These are phyloP conservation scores for Boletus subcaerulescens DNA, from an alignment of 768 basidiomycete species.

Conservation along the genomic window DNA sequence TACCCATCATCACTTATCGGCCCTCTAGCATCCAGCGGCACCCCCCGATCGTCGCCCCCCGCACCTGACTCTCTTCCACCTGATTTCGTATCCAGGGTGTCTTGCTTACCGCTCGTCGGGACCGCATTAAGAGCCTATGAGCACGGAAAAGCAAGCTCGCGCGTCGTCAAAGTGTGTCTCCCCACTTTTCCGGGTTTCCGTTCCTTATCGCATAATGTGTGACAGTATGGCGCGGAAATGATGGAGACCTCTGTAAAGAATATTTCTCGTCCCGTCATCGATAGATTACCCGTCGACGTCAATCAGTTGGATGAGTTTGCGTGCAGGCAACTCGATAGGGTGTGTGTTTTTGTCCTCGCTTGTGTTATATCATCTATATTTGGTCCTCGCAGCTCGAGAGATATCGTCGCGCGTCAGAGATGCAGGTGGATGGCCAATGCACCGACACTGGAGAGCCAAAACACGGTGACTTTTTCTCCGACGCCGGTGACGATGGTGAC, in stretches of 20 bases:
- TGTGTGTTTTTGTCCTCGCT: slow-evolving; percentile 33
- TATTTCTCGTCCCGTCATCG: slow-evolving; percentile 78
- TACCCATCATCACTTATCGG: neutral
- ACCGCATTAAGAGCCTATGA: slow-evolving; percentile 74
- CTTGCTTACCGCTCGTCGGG: slow-evolving; percentile 60
- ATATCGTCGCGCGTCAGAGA: slow-evolving; percentile 43
- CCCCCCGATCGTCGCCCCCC: slow-evolving; percentile 13
- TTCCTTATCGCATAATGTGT: slow-evolving; percentile 10
- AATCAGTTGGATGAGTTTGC: slow-evolving; percentile 84
- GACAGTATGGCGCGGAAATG: slow-evolving; percentile 85
- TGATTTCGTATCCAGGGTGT: slow-evolving; percentile 54
- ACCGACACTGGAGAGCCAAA: neutral
- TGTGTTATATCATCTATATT: neutral
- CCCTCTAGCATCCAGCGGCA: slow-evolving; percentile 8
- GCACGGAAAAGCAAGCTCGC: slow-evolving; percentile 76
- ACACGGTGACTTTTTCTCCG: neutral
- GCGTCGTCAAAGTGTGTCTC: slow-evolving; percentile 73
- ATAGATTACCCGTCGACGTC: slow-evolving; percentile 70
- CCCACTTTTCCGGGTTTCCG: neutral
- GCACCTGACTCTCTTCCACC: slow-evolving; percentile 13
- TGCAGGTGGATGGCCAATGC: slow-evolving; percentile 20
- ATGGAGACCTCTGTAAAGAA: slow-evolving; percentile 81
- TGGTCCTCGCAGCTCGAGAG: slow-evolving; percentile 41
- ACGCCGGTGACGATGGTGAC: slow-evolving; percentile 6
- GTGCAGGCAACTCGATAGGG: slow-evolving; percentile 81